Evolutionary conservation across 495 filamentous ascomycete species (phyloP).

Genomic region (Penicillium odoratum): DNA sequence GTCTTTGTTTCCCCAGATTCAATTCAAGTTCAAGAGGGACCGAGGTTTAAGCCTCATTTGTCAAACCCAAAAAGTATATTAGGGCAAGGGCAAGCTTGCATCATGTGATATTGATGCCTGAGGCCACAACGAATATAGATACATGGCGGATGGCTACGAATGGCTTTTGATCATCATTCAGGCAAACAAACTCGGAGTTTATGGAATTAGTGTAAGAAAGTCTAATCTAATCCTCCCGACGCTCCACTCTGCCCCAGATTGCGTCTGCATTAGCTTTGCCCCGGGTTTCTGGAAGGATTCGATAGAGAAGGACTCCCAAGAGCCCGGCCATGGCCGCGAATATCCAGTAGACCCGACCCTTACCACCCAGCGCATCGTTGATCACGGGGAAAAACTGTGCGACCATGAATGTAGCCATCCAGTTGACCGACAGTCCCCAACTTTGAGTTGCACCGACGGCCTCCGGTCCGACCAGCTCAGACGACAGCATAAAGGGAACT

Average conservation of each 20-base stretch:
- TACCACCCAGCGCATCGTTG: conserved; percentile 69
- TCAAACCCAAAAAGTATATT: background rate
- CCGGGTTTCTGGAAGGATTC: conserved; percentile 78
- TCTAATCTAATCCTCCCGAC: conserved; percentile 35
- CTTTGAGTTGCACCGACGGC: conserved; percentile 88
- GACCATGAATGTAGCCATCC: conserved; percentile 86
- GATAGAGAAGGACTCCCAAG: conserved; percentile 64
- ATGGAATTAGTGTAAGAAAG: background rate
- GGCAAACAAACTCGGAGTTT: background rate
- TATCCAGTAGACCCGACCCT: conserved; percentile 83
- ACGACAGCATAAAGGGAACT: conserved; percentile 89
- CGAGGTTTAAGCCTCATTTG: conserved; percentile 1
- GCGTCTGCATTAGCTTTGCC: conserved; percentile 80
- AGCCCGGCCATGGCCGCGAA: conserved; percentile 73
- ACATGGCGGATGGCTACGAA: background rate
- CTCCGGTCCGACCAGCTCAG: conserved; percentile 82
- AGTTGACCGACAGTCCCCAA: conserved; percentile 82
- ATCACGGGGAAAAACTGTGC: conserved; percentile 91
- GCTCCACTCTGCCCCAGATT: conserved; percentile 71
- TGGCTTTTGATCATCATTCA: background rate
- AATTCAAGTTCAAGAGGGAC: background rate
- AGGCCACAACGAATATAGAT: background rate
- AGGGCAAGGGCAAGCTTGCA: background rate
- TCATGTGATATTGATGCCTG: background rate
- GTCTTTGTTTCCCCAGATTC: background rate